These are phyloP conservation scores for Millerozyma miso DNA, from an alignment of 805 yeast genomes.

Conservation along the genomic window DNA sequence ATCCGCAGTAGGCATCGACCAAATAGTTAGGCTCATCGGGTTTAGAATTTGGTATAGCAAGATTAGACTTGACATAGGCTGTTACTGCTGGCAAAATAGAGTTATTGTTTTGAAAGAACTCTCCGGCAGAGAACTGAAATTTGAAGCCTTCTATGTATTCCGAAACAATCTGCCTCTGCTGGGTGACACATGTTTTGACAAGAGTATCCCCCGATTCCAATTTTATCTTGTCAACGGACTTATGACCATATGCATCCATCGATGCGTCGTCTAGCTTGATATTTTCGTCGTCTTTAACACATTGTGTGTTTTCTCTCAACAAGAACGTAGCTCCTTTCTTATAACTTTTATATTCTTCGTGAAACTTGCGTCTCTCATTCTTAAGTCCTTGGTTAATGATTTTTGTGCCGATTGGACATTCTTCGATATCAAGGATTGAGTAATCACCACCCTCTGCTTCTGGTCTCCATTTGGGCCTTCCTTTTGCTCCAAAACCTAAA, in stretches of 20 bases:
- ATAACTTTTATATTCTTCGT: slow-evolving; percentile 40
- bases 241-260: slow-evolving; percentile 33
- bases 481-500: slow-evolving; percentile 86
- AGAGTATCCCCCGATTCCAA: slow-evolving; percentile 26
- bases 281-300: slow-evolving; percentile 23
- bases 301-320: slow-evolving; percentile 70
- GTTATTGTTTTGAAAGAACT: slow-evolving; percentile 94
- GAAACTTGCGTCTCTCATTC: slow-evolving; percentile 60
- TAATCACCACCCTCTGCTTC: slow-evolving; percentile 53
- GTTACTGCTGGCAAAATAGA: slow-evolving; percentile 84
- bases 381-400: slow-evolving; percentile 70
- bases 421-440: slow-evolving; percentile 83
- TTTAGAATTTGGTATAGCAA: slow-evolving; percentile 37
- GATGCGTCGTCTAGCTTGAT: slow-evolving; percentile 40
- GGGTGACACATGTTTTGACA: slow-evolving; percentile 72
- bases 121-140: slow-evolving; percentile 90
- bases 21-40: slow-evolving; percentile 48
- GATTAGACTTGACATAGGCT: slow-evolving; percentile 69
- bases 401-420: slow-evolving; percentile 83
- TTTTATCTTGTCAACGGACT: slow-evolving; percentile 22
- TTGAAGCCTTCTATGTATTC: slow-evolving; percentile 72
- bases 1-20: slow-evolving; percentile 95
- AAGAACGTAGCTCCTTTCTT: slow-evolving; percentile 85
- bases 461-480: slow-evolving; percentile 66
- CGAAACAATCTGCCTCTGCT: slow-evolving; percentile 71